Conservation (phyloP, 164 flowering plant species). For the Nelumbo lutea region DNA sequence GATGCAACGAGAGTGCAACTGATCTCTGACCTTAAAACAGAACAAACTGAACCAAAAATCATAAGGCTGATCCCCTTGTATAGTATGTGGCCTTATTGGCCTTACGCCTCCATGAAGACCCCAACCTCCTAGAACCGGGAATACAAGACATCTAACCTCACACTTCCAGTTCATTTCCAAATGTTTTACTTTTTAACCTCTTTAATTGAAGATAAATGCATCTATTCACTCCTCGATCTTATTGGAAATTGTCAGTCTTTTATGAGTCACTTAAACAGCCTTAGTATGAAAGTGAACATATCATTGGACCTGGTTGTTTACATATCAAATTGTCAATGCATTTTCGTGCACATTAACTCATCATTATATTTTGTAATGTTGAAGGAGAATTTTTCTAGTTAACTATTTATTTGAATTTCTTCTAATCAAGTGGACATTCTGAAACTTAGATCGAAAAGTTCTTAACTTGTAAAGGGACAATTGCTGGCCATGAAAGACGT, state of each 20-base stretch:
- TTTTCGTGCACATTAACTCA: background rate
- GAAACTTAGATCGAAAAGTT: slow-evolving; percentile 16
- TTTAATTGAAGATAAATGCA: background rate
- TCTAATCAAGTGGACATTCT: slow-evolving; percentile 3
- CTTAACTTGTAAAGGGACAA: slow-evolving; percentile 50
- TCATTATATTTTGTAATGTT: background rate
- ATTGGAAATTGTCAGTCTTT: background rate
- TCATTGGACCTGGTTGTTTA: no score
- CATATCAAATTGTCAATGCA: background rate
- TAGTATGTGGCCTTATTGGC: no score
- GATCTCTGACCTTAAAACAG: no score
- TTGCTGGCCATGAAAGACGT: slow-evolving; percentile 29
- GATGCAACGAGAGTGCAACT: no score
- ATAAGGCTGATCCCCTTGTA: no score
- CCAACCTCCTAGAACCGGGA: no score
- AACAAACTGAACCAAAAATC: no score
- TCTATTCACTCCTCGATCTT: background rate
- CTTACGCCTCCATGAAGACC: no score
- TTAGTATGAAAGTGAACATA: background rate
- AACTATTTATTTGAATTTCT: background rate
- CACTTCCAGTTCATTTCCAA: no score
- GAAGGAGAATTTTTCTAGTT: no score
- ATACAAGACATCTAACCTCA: no score
- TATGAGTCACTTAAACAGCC: background rate
- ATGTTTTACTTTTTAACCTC: background rate